A percentile compares a stretch with the other conserved stretches of the same genome.
Evolutionary conservation across 2,329 filamentous ascomycete species (phyloP).

Genomic region (Neocucurbitaria cava): DNA sequence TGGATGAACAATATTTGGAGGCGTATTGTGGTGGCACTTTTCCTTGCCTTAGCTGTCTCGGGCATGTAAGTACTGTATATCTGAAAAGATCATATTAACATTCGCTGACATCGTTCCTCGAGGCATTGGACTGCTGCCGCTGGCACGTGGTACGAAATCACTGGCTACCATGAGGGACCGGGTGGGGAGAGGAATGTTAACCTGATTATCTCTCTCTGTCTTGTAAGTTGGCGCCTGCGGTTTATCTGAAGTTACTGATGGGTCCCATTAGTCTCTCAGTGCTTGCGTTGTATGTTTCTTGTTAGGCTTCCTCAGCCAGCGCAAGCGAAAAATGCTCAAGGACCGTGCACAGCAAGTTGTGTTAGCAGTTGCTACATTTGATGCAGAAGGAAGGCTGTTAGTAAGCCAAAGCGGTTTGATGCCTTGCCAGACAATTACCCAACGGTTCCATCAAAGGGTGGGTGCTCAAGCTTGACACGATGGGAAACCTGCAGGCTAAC

Average conservation of each 20-base stretch:
- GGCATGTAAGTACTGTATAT: constrained; percentile 65
- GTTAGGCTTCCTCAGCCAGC: constrained; percentile 46
- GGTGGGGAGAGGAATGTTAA: constrained; percentile 64
- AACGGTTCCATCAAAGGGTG: constrained; percentile 53
- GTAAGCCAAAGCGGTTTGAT: constrained; percentile 73
- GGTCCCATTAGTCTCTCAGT: constrained; percentile 42
- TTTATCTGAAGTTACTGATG: constrained; percentile 75
- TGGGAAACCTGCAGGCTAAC: constrained; percentile 51
- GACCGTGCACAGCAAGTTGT: constrained; percentile 62
- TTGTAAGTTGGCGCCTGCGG: constrained; percentile 62
- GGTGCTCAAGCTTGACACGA: constrained; percentile 32
- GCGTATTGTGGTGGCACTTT: constrained; percentile 67
- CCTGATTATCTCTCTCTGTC: constrained; percentile 73
- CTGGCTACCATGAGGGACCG: constrained; percentile 52
- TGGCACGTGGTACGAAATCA: constrained; percentile 71
- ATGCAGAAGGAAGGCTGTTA: constrained; percentile 69
- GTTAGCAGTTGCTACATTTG: constrained; percentile 69
- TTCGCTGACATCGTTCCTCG: neutral
- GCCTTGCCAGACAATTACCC: constrained; percentile 78
- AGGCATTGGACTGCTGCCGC: constrained; percentile 77
- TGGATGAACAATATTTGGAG: constrained; percentile 86
- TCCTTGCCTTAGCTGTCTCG: constrained; percentile 77
- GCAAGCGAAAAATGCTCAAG: constrained; percentile 48
- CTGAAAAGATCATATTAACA: no score
- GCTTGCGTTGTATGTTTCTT: constrained; percentile 49